Evolutionary conservation across 2,329 filamentous ascomycete species (phyloP).

Genomic region (Aaosphaeria pasadenensis): DNA sequence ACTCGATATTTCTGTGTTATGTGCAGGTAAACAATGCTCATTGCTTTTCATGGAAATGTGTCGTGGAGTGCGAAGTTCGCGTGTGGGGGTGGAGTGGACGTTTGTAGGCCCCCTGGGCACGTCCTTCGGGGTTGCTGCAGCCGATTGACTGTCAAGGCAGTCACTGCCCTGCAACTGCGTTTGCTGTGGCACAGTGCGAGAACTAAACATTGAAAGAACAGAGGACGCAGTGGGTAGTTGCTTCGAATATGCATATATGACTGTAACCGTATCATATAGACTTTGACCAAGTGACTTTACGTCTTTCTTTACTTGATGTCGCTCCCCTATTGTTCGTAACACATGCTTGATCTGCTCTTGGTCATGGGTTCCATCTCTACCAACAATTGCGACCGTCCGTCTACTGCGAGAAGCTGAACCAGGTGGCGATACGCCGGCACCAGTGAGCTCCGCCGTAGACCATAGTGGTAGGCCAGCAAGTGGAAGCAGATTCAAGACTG

Average conservation of each 20-base stretch:
- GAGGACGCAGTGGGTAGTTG: constrained; percentile 23
- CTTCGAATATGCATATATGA: constrained; percentile 34
- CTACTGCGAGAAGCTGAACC: constrained; percentile 6
- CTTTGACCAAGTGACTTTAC: constrained; percentile 62
- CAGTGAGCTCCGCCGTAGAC: background rate
- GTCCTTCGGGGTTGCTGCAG: no score
- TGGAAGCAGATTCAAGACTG: background rate
- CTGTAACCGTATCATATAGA: constrained; percentile 43
- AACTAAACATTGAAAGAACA: constrained; percentile 2
- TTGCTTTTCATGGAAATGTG: no score
- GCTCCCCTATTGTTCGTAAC: constrained; percentile 15
- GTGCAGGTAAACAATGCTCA: no score
- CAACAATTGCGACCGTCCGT: constrained; percentile 23
- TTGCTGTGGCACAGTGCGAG: no score
- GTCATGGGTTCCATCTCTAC: constrained; percentile 44
- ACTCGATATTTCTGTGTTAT: no score
- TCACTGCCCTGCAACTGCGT: no score
- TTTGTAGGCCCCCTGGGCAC: no score
- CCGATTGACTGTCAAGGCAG: no score
- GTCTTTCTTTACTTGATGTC: constrained; percentile 47
- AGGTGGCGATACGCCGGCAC: background rate
- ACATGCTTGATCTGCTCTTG: constrained; percentile 1
- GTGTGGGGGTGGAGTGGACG: no score
- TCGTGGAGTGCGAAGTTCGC: no score
- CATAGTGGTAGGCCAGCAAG: background rate